These are phyloP conservation scores for Kodamaea arcana DNA, from an alignment of 1,139 yeast genomes.

Conservation along the genomic window DNA sequence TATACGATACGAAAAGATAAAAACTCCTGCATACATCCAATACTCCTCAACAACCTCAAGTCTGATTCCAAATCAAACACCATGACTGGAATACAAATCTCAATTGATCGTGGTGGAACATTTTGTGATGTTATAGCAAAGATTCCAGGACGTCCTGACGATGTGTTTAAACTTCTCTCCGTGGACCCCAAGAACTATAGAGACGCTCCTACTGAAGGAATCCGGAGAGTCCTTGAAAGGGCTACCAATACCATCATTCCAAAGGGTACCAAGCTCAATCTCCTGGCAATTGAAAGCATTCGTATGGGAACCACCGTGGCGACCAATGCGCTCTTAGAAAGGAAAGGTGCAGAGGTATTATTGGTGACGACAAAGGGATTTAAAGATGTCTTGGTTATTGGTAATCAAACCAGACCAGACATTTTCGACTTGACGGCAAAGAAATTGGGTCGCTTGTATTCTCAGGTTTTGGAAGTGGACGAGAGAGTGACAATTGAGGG, in stretches of 20 bases:
- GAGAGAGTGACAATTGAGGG: constrained; percentile 36
- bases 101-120: constrained; percentile 72
- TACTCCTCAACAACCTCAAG: background rate
- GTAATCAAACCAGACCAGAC: constrained; percentile 23
- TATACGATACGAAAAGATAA: no score
- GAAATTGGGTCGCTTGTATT: constrained; percentile 26
- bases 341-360: constrained; percentile 51
- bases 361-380: constrained; percentile 51
- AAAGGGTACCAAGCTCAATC: constrained; percentile 23
- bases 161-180: constrained; percentile 63
- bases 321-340: constrained; percentile 20
- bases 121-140: constrained; percentile 77
- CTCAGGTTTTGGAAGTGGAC: constrained; percentile 35
- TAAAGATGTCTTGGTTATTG: constrained; percentile 42
- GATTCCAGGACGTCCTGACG: constrained; percentile 35
- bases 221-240: constrained; percentile 67
- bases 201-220: constrained; percentile 92
- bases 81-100: constrained; percentile 14
- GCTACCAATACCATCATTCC: constrained; percentile 51
- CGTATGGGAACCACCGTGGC: constrained; percentile 24
- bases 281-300: constrained; percentile 16
- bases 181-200: constrained; percentile 82
- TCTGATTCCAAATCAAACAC: background rate
- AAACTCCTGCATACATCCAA: background rate
- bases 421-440: constrained; percentile 20